Evolutionary conservation across 345 rosid species (phyloP), one percentile per base, ranked within the genome.

Genomic region (Xanthoceras sorbifolium): DNA sequence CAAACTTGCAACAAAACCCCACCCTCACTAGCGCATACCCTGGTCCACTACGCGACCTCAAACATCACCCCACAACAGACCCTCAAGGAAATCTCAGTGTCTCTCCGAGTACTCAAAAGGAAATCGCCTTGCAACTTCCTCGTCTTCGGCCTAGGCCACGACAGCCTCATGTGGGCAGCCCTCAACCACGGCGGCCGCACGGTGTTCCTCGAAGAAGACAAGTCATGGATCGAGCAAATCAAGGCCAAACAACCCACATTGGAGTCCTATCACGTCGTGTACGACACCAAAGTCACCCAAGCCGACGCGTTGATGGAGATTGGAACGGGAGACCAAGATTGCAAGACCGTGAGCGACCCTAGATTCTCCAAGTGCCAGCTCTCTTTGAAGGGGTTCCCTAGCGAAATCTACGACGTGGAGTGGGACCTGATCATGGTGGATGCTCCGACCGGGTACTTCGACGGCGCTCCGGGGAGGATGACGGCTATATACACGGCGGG

Each of bases 351-450:
- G 36, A 44, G 79, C 0, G 96, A 93, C 76, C 96, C 94, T 1
- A 84, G 93, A 31, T 63, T 59, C 60, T 91, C 99, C 0, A 38
- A 80, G 73, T 95, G 99, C 44, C 81, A 61, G 26, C 90, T 95
- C 14, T 89, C 94, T 7, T 75, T 90, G 38, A 90, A 88, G 74
- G 88, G 87, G 8, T 88, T 93, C 72, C 99, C 99, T 0, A 76
- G 72, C 4, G 91, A 88, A 26, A 85, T 93, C 4, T 93, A 93
- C 68, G 91, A 89, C 9, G 31, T 59, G 7, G 92, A 86, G 50
- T 95, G 99, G 99, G 97, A 95, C 83, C 40, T 95, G 85, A 95
- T 93, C 42, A 95, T 95, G 97, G 96, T 93, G 69, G 98, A 95
- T 65, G 97, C 99, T 18, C 98, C 99, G 0, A 95, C 99, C 0